Evolutionary conservation across 1,284 basidiomycete genomes (phyloP), one percentile per base, ranked within the genome.

Genomic region (Laetiporus sulphureus): DNA sequence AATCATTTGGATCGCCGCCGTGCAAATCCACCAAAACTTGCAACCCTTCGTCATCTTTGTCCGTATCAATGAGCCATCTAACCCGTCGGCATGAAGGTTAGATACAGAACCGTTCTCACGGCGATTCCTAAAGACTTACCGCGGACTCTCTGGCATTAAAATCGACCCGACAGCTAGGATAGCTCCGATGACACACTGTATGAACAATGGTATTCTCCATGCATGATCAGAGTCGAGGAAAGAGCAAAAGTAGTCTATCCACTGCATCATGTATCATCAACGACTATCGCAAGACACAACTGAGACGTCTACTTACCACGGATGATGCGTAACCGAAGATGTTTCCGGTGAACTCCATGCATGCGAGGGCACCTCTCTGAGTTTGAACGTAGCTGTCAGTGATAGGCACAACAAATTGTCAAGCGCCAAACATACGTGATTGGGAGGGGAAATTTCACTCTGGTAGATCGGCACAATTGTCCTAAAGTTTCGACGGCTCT

Each of bases 381-480:
- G 48, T 18, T 13, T 36, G 34, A 1, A 23, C 8, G 32, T 33
- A 7, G 24, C 16, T 16, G 21, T 42, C 16, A 52, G 49, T 13
- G 25, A 27, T 8, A 8, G 25, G 8, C 34, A 45, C 31, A 15
- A 45, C 34, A 6, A 36, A 32, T 36, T 36, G 22, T 8, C 13
- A 41, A 32, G 38, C 25, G 22, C 27, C 18, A 20, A 19, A 25
- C 31, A 66, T 59, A 89, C 90, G 67, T 96, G 91, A 58, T 91
- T 79, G 2, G 95, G 90, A 12, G 94, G 93, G 2, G 91, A 95
- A 38, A 98, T 91, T 69, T 98, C 95, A 53, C 87, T 90, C 67
- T 97, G 95, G 62, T 97, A 99, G 47, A 97, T 96, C 5, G 95
- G 95, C 18, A 98, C 95, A 49, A 97, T 92, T 46, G 94, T 97